Base-by-base conservation (phyloP, 768 basidiomycete genomes). In the Floccularia luteovirens region DNA sequence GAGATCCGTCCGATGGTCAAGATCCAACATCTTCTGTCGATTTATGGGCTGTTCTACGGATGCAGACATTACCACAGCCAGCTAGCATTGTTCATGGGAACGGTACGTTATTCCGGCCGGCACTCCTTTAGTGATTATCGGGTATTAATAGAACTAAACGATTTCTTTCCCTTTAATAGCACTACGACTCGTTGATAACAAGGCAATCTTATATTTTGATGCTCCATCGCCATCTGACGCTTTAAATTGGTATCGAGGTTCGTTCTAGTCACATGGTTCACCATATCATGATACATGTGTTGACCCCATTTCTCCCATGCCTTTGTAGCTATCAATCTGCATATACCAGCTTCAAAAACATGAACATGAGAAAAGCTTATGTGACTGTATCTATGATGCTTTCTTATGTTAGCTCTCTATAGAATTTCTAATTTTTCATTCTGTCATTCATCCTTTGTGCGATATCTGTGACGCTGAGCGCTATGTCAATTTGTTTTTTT, bases 21-120 rank as follows among this genome's bases (percentile, higher is more conserved):
- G 92, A 94, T 47, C 79, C 77, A 17, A 64, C 68, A 33, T 80
- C 77, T 3, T 61, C 55, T 17, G 90, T 97, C 22, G 93, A 98
- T 55, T 69, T 98, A n/a, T 97, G 90, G 85, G 92, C 92, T 24
- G 94, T 97, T 23, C 64, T 98, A 44, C 74, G 94, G 31, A 91
- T 99, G 90, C 90, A 93, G 59, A 94, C 92, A 0, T 56, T 91
- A 31, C 82, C 84, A 4, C 89, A 92, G 52, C 91, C 89, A 4
- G 90, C 89, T 13, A 90, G 84, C 48, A 87, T 92, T 42, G 85
- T 90, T 19, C 84, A 91, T 56, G 88, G 87, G 30, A 91, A 86
- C 57, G 77, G 88, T 86, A 55, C 47, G 37, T 28, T 25, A 12
- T 24, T n/a, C n/a, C n/a, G n/a, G n/a, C n/a, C n/a, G n/a, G n/a